Base-by-base conservation (phyloP, 371 early-diverging fungal species). In the Rhizomucor pusillus region DNA sequence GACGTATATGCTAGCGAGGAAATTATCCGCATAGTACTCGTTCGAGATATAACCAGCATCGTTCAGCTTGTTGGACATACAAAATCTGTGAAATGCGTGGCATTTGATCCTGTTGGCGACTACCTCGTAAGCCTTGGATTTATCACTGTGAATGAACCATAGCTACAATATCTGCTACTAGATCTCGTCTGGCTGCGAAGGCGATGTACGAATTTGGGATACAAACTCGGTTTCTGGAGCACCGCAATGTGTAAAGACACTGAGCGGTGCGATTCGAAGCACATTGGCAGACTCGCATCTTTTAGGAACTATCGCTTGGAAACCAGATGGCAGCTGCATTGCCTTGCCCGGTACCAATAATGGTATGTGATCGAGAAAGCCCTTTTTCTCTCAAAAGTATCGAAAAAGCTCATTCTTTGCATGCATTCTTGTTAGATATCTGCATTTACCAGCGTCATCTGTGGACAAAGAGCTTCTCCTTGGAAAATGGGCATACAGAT, bases 141-240 rank as follows among this genome's bases (percentile, higher is more conserved):
- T 12, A 5, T 3, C 29, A 13, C 18, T 34, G 2, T 18, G n/a
- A 14, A 29, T 29, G 29, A 29, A 3, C 7, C 3, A 3, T 29
- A 29, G 29, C 7, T 29, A 29, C 29, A 29, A 29, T 29, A 29
- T 29, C 29, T 7, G 1, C 12, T 19, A 19, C 22, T 52, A 66
- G 71, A 37, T 74, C 7, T 88, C 89, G 6, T 75, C 82, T 10
- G 76, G 75, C 12, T 74, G 73, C 43, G 81, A 85, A 19, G 89
- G 89, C 5, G 68, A 70, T 19, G 67, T 86, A 14, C 67, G 69
- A n/a, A 64, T 88, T 5, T 88, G 89, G 89, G 67, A 79, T 52
- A 47, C 80, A 13, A 72, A 74, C 24, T 47, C 69, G 11, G 48
- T 50, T 3, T 70, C 63, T 12, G 69, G 73, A 1, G 66, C 51